phyloP scores from a whole-genome alignment of 192 early-diverging fungal genomes.

The Backusella tarrabulga region DNA sequence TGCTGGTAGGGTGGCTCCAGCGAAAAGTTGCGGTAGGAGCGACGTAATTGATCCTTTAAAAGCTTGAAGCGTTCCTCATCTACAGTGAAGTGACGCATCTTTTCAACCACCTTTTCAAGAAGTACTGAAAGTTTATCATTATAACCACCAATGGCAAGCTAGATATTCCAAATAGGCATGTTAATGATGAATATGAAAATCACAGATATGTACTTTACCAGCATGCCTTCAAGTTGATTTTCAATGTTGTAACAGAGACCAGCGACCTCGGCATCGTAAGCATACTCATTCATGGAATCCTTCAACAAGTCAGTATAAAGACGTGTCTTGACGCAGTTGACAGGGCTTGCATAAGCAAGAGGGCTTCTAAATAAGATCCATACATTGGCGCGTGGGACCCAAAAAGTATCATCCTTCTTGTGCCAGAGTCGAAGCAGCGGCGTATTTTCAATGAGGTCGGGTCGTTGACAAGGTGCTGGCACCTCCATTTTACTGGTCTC shows the following conservation, averaged over 20 bases:
- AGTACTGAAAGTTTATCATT: slow-evolving; percentile 81
- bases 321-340: slow-evolving; percentile 57
- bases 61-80: slow-evolving; percentile 70
- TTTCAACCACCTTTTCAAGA: slow-evolving; percentile 63
- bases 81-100: slow-evolving; percentile 62
- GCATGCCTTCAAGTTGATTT: slow-evolving; percentile 64
- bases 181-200: background rate
- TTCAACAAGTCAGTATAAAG: slow-evolving; percentile 78
- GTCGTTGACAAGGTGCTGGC: slow-evolving; percentile 25
- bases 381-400: slow-evolving; percentile 82
- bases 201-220: slow-evolving; percentile 14
- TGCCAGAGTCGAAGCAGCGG: slow-evolving; percentile 76
- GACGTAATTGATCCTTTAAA: slow-evolving; percentile 68
- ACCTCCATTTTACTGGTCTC: slow-evolving; percentile 45
- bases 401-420: slow-evolving; percentile 92
- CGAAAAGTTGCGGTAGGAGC: slow-evolving; percentile 73
- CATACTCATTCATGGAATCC: slow-evolving; percentile 80
- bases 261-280: slow-evolving; percentile 87
- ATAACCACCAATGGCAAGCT: slow-evolving; percentile 74
- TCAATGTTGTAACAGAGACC: slow-evolving; percentile 76
- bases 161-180: background rate
- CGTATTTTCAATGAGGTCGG: slow-evolving; percentile 60
- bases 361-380: slow-evolving; percentile 70
- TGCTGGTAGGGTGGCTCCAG: slow-evolving; percentile 78
- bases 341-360: slow-evolving; percentile 64